A percentile compares a stretch with the other conserved stretches of the same genome.
phyloP scores from a whole-genome alignment of 2,329 filamentous ascomycete genomes.

The Tolypocladium nubicola region DNA sequence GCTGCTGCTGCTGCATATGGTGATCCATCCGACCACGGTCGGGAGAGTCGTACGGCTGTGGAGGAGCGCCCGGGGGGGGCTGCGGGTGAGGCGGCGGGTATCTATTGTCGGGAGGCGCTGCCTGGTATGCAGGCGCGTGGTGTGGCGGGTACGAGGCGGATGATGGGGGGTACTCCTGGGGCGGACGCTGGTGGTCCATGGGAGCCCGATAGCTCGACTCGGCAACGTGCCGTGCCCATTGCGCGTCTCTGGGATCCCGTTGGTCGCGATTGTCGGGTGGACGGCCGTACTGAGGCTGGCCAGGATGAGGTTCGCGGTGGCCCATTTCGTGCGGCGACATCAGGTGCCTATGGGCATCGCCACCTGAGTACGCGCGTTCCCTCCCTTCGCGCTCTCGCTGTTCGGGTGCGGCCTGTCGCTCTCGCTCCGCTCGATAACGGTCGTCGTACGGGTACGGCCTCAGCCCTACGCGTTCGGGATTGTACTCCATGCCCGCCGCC shows the following conservation, averaged over 20 bases:
- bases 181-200: constrained; percentile 30
- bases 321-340: constrained; percentile 24
- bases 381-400: constrained; percentile 31
- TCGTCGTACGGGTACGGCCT: constrained; percentile 40
- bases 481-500: constrained; percentile 35
- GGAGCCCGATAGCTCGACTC: constrained; percentile 24
- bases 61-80: constrained; percentile 12
- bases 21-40: constrained; percentile 36
- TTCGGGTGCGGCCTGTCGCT: constrained; percentile 34
- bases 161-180: constrained; percentile 36
- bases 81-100: constrained; percentile 20
- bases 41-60: constrained; percentile 36
- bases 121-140: constrained; percentile 19
- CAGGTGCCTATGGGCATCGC: constrained; percentile 33
- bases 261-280: constrained; percentile 31
- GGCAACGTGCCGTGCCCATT: constrained; percentile 20
- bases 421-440: constrained; percentile 38
- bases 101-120: constrained; percentile 18
- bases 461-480: constrained; percentile 36
- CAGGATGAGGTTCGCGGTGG: constrained; percentile 32
- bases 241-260: constrained; percentile 20
- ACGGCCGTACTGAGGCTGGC: constrained; percentile 33
- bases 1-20: constrained; percentile 24
- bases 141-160: constrained; percentile 23
- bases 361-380: constrained; percentile 37